These are phyloP conservation scores for Gymnopilus dilepis DNA, from an alignment of 768 basidiomycete species.

Conservation along the genomic window DNA sequence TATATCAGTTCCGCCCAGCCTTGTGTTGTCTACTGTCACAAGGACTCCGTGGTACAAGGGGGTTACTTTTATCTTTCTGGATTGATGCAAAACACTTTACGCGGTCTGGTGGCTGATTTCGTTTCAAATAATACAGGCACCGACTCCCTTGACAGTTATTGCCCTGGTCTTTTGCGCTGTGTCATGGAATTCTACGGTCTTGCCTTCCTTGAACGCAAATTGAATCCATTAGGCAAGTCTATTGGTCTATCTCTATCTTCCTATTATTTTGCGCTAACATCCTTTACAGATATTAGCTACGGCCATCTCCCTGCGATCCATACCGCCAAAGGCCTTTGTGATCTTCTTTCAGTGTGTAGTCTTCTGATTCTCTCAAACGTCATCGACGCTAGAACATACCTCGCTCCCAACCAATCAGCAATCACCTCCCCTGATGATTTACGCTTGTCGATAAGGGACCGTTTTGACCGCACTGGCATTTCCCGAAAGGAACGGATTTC, in stretches of 20 bases:
- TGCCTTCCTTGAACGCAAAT: neutral
- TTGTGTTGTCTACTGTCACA: no score
- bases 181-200: slow-evolving; percentile 1
- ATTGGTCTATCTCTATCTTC: no score
- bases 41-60: no score
- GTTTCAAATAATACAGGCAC: neutral
- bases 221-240: neutral
- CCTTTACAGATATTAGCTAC: neutral
- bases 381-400: slow-evolving; percentile 11
- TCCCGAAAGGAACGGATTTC: neutral
- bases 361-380: slow-evolving; percentile 13
- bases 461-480: slow-evolving; percentile 9
- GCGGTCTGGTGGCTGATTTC: slow-evolving; percentile 1
- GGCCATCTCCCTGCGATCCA: neutral
- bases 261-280: no score
- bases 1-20: no score
- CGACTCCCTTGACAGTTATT: neutral
- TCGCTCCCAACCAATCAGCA: slow-evolving; percentile 5
- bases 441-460: neutral
- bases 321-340: slow-evolving; percentile 2
- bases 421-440: neutral
- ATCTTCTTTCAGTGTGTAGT: slow-evolving; percentile 8
- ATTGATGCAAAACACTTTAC: slow-evolving; percentile 4
- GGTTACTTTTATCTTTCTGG: no score
- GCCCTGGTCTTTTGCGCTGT: neutral